Evolutionary conservation across 148 eudicot species (phyloP).

Genomic region (Rhododendron ferrugineum): DNA sequence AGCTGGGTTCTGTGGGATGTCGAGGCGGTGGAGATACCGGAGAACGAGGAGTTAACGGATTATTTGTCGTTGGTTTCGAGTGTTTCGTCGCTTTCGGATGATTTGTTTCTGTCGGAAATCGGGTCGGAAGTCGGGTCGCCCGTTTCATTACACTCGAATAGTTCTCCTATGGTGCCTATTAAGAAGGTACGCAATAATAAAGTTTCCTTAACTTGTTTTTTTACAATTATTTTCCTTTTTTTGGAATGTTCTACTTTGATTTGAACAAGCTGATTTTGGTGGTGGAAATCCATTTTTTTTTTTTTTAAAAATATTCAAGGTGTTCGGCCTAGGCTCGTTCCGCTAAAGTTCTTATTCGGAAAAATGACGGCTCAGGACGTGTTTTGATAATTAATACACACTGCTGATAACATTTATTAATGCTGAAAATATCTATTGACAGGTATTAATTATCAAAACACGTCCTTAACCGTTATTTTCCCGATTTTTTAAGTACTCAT

Average conservation of each 20-base stretch:
- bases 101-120: not conserved
- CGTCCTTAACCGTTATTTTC: too few species aligned
- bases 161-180: constrained; percentile 24
- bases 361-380: too few species aligned
- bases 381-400: too few species aligned
- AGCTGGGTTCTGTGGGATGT: constrained; percentile 66
- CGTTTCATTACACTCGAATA: constrained; percentile 21
- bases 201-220: not conserved
- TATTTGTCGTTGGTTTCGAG: constrained; percentile 34
- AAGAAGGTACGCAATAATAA: constrained; percentile 37
- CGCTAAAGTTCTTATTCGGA: too few species aligned
- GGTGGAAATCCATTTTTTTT: not conserved
- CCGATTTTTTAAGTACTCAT: too few species aligned
- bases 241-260: not conserved
- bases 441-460: too few species aligned
- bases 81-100: constrained; percentile 50
- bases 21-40: constrained; percentile 49
- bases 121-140: constrained; percentile 35
- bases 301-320: too few species aligned
- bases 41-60: constrained; percentile 27
- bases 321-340: too few species aligned
- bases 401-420: too few species aligned
- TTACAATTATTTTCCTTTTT: not conserved
- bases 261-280: not conserved
- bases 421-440: too few species aligned